A percentile compares a stretch with the other conserved stretches of the same genome.
These are phyloP conservation scores for Sonneratia alba DNA, from an alignment of 345 rosid species.

Conservation along the genomic window DNA sequence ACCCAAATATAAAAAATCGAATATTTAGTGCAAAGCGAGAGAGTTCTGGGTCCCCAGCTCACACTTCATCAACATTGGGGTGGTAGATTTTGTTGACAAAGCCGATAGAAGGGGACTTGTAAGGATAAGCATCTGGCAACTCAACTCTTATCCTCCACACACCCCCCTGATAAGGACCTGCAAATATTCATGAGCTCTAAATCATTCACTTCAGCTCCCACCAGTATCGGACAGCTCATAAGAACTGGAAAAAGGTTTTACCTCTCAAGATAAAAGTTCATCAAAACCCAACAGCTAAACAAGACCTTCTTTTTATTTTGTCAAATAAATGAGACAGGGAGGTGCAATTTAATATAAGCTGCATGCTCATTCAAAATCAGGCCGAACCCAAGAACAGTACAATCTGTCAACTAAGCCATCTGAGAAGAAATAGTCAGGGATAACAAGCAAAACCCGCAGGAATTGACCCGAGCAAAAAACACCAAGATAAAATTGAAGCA, in stretches of 20 bases:
- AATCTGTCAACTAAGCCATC: not conserved
- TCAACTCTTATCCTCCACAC: slow-evolving; percentile 93
- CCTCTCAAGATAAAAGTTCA: not conserved
- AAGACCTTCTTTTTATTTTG: not conserved
- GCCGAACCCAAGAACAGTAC: not conserved
- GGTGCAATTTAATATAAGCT: not conserved
- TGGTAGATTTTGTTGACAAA: slow-evolving; percentile 90
- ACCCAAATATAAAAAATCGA: not conserved
- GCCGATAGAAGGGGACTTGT: slow-evolving; percentile 94
- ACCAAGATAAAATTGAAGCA: not conserved
- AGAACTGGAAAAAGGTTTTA: not conserved
- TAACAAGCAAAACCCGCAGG: not conserved
- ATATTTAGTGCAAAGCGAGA: not conserved
- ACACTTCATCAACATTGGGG: slow-evolving; percentile 98
- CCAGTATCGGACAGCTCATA: not conserved
- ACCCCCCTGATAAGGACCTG: slow-evolving; percentile 88
- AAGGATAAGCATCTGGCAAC: slow-evolving; percentile 97
- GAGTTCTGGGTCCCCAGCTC: slow-evolving; percentile 18
- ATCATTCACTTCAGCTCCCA: not conserved
- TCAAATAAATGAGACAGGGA: too few species aligned
- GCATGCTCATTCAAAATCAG: not conserved
- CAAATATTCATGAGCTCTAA: not conserved
- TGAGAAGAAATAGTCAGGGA: too few species aligned
- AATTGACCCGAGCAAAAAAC: too few species aligned
- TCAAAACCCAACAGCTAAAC: not conserved